Evolutionary conservation across 2,329 filamentous ascomycete species (phyloP).

Genomic region (Magnaporthales sp.): DNA sequence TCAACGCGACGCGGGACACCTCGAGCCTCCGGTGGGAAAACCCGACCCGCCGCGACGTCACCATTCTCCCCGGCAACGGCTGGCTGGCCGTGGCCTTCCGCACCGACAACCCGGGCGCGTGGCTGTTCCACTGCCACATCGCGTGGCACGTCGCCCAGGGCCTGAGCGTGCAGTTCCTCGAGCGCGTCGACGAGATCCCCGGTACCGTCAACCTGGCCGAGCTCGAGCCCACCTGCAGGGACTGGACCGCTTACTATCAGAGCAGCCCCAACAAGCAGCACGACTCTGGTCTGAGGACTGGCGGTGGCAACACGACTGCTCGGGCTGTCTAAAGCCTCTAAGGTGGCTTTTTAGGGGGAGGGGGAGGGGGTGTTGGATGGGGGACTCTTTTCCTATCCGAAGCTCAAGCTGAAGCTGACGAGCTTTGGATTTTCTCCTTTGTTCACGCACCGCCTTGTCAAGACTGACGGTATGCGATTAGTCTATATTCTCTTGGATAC

Average conservation of each 20-base stretch:
- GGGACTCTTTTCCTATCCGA: no score
- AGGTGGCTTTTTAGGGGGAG: no score
- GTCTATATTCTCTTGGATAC: not conserved
- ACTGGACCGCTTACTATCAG: slow-evolving; percentile 11
- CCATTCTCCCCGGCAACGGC: slow-evolving; percentile 29
- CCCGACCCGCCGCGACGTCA: slow-evolving; percentile 34
- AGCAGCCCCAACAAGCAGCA: slow-evolving; percentile 7
- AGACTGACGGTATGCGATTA: not conserved
- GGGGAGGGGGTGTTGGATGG: no score
- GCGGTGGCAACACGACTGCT: not conserved
- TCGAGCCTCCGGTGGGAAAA: slow-evolving; percentile 23
- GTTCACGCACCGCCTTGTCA: not conserved
- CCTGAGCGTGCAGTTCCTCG: slow-evolving; percentile 41
- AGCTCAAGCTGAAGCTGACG: not conserved
- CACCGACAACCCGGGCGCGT: slow-evolving; percentile 38
- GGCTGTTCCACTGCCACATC: slow-evolving; percentile 38
- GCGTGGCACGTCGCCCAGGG: slow-evolving; percentile 38
- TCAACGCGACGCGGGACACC: slow-evolving; percentile 13
- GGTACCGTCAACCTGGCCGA: slow-evolving; percentile 1
- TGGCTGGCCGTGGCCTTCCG: slow-evolving; percentile 36
- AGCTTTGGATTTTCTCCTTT: not conserved
- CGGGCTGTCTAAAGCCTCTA: not conserved
- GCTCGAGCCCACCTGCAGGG: slow-evolving; percentile 10
- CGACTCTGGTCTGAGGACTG: slow-evolving; percentile 11
- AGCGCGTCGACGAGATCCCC: slow-evolving; percentile 11